Base-by-base conservation (phyloP, 2,329 filamentous ascomycete genomes). In the Volutella citrinella region DNA sequence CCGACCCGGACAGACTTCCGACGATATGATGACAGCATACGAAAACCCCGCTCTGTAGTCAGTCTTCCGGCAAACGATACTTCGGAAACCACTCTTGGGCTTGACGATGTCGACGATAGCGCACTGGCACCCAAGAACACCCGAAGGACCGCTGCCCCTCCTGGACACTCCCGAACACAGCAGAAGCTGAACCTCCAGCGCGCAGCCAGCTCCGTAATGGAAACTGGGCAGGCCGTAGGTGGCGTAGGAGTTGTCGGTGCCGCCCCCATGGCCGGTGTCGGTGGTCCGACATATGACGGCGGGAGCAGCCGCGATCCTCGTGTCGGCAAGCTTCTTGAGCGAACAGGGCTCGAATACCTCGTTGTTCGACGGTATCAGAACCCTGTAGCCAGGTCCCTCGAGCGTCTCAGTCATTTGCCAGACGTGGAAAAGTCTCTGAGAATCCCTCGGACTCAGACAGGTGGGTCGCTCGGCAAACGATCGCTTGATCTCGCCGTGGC, bases 161-260 rank as follows among this genome's bases (percentile, higher is more conserved):
- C 69, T 1, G 70, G 72, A 2, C 73, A 78, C 39, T 85, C 80
- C 34, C 73, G 84, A 11, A 86, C 82, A 2, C 82, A 87, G 59
- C 82, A 87, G 56, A 88, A 88, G 51, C 67, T 88, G 11, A 82
- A 86, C 61, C 70, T 88, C 3, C 82, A 87, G 53, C 75, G 84
- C 23, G 83, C 82, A 22, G 83, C 82, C 19, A 84, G 81, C 53
- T 86, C 82, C 5, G 78, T 76, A 45, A 81, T 87, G 29, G 83
- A 87, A 47, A 78, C 79, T 1, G 65, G 74, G 19, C 75, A 80
- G 62, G 41, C 52, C 5, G 54, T 61, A 1, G 36, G 53, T 2
- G 56, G 52, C 13, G 54, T 56, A 7, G 66, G 68, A 6, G 61
- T 63, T 3, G 60, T 63, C 7, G 66, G 66, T 10, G 60, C 64